Evolutionary conservation across 805 yeast genomes (phyloP).

Genomic region (Zygosaccharomyces lentus): DNA sequence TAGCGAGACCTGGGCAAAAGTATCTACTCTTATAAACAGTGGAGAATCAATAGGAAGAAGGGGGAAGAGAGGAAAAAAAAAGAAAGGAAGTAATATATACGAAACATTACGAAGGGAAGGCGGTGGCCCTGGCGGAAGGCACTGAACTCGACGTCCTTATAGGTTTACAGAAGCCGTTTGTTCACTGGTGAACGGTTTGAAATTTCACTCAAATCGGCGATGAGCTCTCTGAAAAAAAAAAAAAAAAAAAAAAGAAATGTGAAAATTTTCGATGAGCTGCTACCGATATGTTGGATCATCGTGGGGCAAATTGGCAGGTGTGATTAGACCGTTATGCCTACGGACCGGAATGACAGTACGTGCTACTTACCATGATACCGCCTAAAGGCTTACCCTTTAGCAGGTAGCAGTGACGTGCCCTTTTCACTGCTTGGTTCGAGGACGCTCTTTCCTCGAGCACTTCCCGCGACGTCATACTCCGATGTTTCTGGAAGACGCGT

Average conservation of each 20-base stretch:
- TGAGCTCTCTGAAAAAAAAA: background rate
- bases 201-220: background rate
- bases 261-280: no score
- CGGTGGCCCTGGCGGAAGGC: constrained; percentile 1
- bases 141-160: background rate
- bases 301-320: no score
- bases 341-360: no score
- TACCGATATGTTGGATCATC: no score
- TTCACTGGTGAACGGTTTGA: background rate
- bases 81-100: background rate
- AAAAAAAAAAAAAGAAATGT: background rate
- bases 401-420: no score
- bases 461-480: no score
- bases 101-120: background rate
- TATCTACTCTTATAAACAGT: background rate
- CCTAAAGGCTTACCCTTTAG: no score
- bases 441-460: no score
- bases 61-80: no score
- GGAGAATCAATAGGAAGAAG: background rate
- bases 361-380: no score
- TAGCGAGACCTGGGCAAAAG: background rate
- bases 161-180: background rate
- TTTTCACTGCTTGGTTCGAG: no score
- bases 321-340: no score
- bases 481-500: background rate